Percentiles rank a stretch among this genome's conserved stretches.
phyloP scores from a whole-genome alignment of 169 alveolate genomes.

The Plasmodium falciparum region DNA sequence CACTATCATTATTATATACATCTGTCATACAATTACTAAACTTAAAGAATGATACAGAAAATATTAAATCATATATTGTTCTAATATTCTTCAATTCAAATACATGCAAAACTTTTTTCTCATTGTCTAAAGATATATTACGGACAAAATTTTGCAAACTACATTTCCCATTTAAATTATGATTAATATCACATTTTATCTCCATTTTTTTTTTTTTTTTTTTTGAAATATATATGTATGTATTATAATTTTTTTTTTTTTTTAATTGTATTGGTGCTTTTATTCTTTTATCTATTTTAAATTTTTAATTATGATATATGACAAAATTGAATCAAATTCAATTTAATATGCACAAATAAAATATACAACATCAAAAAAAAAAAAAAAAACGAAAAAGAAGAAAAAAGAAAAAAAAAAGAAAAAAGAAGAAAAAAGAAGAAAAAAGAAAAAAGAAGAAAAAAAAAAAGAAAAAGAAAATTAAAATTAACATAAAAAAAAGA shows the following conservation, averaged over 20 bases:
- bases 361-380: no score
- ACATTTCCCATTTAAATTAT: neutral
- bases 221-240: neutral
- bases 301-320: no score
- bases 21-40: conserved; percentile 20
- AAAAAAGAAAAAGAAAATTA: no score
- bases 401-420: no score
- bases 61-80: conserved; percentile 53
- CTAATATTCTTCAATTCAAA: conserved; percentile 35
- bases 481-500: no score
- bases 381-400: no score
- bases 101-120: conserved; percentile 41
- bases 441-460: no score
- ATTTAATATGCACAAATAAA: no score
- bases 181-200: conserved; percentile 17
- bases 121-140: conserved; percentile 44
- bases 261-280: neutral
- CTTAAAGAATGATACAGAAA: conserved; percentile 33
- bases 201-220: neutral
- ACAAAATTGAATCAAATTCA: no score
- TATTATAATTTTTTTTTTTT: conserved; percentile 17
- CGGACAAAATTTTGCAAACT: conserved; percentile 21
- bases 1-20: conserved; percentile 18
- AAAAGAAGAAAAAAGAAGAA: no score
- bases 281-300: no score